Evolutionary conservation across 2,329 filamentous ascomycete species (phyloP).

Genomic region (Arachnomyces sp.): DNA sequence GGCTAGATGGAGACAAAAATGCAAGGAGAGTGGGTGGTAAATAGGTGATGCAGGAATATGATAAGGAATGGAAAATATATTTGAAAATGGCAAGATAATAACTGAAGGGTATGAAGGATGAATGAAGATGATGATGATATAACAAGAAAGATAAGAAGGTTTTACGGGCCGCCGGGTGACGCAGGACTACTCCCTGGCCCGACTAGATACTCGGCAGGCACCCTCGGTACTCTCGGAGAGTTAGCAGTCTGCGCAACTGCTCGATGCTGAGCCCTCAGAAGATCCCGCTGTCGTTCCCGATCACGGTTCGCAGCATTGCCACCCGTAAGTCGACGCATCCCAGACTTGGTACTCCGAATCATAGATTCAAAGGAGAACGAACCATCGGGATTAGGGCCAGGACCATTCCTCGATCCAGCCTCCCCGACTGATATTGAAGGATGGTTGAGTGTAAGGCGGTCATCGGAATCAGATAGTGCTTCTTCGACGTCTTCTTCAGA

Average conservation of each 20-base stretch:
- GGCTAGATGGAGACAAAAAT: too few species aligned
- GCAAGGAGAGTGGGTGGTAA: too few species aligned
- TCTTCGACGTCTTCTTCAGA: slow-evolving; percentile 75
- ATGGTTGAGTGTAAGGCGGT: slow-evolving; percentile 42
- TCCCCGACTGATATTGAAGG: slow-evolving; percentile 14
- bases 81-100: not conserved
- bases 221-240: slow-evolving; percentile 38
- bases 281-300: slow-evolving; percentile 39
- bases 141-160: not conserved
- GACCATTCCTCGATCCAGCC: slow-evolving; percentile 8
- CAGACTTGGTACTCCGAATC: slow-evolving; percentile 27
- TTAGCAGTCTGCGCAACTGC: slow-evolving; percentile 30
- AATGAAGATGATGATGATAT: too few species aligned
- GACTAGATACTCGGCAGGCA: slow-evolving; percentile 40
- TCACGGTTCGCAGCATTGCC: slow-evolving; percentile 34
- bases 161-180: not conserved
- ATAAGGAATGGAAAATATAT: slow-evolving; percentile 14
- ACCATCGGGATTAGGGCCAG: slow-evolving; percentile 29
- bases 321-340: slow-evolving; percentile 41
- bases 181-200: slow-evolving; percentile 28
- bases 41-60: slow-evolving; percentile 8
- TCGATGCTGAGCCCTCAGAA: slow-evolving; percentile 37
- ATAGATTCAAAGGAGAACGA: slow-evolving; percentile 39
- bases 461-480: slow-evolving; percentile 74
- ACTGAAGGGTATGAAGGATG: slow-evolving; percentile 4